phyloP scores from a whole-genome alignment of 2,329 filamentous ascomycete genomes.

The Venturia oleaginea region DNA sequence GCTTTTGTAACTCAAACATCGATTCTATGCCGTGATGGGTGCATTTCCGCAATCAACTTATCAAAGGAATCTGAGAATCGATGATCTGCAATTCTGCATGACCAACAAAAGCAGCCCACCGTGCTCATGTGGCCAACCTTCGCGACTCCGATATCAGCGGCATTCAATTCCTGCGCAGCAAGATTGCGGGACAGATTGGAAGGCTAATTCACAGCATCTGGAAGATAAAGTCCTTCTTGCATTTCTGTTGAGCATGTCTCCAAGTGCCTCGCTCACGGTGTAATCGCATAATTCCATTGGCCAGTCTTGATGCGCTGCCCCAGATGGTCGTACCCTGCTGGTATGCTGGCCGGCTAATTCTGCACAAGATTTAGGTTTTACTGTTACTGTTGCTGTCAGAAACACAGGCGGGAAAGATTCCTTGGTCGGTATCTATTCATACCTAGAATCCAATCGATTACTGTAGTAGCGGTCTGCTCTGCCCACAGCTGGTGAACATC shows the following conservation, averaged over 20 bases:
- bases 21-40: background rate
- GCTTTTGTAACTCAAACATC: background rate
- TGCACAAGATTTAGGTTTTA: background rate
- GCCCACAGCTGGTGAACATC: background rate
- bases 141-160: background rate
- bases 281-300: background rate
- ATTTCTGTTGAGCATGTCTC: background rate
- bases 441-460: background rate
- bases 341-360: background rate
- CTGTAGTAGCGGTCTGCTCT: constrained; percentile 1
- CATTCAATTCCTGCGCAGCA: background rate
- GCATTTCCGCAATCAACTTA: constrained; percentile 5
- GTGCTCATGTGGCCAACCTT: constrained; percentile 1
- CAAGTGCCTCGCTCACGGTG: background rate
- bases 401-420: background rate
- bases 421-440: background rate
- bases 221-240: background rate
- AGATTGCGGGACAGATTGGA: background rate
- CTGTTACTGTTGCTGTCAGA: background rate
- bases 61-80: background rate
- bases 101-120: background rate
- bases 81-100: constrained; percentile 8
- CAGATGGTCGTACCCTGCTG: constrained; percentile 1
- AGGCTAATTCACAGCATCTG: background rate
- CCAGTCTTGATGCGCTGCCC: background rate